Evolutionary conservation across 345 rosid species (phyloP).

Genomic region (Linum tenue): DNA sequence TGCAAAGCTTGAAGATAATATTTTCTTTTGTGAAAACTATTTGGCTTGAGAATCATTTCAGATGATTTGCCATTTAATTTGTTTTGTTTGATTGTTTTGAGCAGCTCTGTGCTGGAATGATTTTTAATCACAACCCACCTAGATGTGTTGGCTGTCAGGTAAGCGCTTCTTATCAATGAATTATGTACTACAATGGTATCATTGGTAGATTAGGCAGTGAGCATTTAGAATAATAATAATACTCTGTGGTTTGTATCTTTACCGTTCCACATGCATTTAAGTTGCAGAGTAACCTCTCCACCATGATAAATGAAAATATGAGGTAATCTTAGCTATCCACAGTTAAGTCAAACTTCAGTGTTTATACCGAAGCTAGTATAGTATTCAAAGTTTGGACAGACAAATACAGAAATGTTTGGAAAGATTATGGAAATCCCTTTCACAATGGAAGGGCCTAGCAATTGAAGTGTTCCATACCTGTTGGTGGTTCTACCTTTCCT

Average conservation of each 20-base stretch:
- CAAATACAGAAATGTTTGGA: too few relatives aligned
- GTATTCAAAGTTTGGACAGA: too few relatives aligned
- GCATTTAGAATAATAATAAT: not conserved
- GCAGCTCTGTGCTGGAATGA: slow-evolving; percentile 82
- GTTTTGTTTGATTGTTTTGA: slow-evolving; percentile 25
- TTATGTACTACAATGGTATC: not conserved
- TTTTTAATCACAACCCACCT: slow-evolving; percentile 88
- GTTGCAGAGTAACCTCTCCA: too few relatives aligned
- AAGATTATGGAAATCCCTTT: too few relatives aligned
- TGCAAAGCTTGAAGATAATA: not conserved
- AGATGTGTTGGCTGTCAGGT: slow-evolving; percentile 75
- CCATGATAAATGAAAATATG: too few relatives aligned
- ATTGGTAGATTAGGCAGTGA: not conserved
- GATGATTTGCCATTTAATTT: slow-evolving; percentile 24
- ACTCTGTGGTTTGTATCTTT: not conserved
- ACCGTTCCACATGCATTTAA: too few relatives aligned
- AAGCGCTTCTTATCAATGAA: slow-evolving; percentile 21
- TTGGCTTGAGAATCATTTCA: not conserved
- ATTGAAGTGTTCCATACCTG: too few relatives aligned
- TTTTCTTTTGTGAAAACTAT: not conserved
- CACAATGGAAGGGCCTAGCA: too few relatives aligned
- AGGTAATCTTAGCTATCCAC: too few relatives aligned
- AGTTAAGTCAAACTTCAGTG: too few relatives aligned
- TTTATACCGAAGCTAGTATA: too few relatives aligned
- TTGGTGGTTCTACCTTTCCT: too few relatives aligned